Base-by-base conservation (phyloP, 2,329 filamentous ascomycete genomes). In the Truncatella angustata region DNA sequence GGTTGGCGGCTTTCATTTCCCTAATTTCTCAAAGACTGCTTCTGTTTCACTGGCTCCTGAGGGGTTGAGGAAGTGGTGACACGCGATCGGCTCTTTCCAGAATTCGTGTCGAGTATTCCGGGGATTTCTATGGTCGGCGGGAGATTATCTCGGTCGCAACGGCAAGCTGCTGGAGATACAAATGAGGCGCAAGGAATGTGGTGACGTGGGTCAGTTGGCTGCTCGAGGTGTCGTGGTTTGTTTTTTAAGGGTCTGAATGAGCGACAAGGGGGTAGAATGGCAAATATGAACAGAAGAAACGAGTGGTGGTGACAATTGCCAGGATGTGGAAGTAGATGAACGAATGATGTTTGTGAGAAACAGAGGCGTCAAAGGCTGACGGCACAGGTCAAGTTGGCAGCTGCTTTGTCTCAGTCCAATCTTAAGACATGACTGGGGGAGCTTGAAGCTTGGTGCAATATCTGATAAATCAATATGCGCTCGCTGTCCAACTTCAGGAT, bases 1-100 rank as follows among this genome's bases (percentile, higher is more conserved):
- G 56, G 56, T 51, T 58, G 53, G 26, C 56, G 53, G 58, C 54
- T 59, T 46, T 57, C 59, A 63, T 64, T 50, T 56, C 61, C 53
- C 50, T 51, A 50, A 50, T 40, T 34, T 50, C 39, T 20, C 30
- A 26, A 37, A 18, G 45, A 14, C 50, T 52, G 53, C 48, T 36
- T 50, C 48, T 42, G 43, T 53, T 58, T 49, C 57, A 49, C 42
- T 43, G 35, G 39, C 34, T 54, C 56, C 51, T 51, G 53, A 20
- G 40, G 21, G 24, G 37, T 44, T n/a, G 24, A 50, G 34, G 5
- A 44, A 45, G 51, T 42, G 40, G 50, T 49, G 43, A 50, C 46
- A 60, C 56, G 54, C 11, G 18, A 16, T 34, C 43, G 28, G 43
- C 45, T 45, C 35, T 54, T 44, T 47, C 56, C 57, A 52, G 48